Evolutionary conservation across 2,329 filamentous ascomycete species (phyloP).

Genomic region (Pseudopyricularia javanii): DNA sequence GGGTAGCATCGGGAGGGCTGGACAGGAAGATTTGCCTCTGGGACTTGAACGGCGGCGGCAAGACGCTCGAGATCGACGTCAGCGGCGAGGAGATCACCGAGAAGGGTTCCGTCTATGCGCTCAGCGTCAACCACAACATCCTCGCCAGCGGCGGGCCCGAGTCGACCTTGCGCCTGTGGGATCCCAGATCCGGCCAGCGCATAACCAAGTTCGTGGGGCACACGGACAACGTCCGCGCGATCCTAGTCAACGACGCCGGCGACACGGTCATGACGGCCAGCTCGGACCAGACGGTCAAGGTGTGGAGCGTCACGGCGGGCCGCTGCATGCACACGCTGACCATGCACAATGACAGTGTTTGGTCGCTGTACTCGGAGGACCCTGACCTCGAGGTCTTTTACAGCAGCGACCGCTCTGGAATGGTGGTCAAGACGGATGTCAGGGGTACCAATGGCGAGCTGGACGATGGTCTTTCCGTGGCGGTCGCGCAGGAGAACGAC

Average conservation of each 20-base stretch:
- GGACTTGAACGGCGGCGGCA: slow-evolving; percentile 81
- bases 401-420: slow-evolving; percentile 80
- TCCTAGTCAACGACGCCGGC: slow-evolving; percentile 77
- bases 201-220: slow-evolving; percentile 96
- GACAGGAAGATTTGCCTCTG: slow-evolving; percentile 88
- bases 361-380: slow-evolving; percentile 85
- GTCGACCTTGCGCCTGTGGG: slow-evolving; percentile 85
- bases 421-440: slow-evolving; percentile 94
- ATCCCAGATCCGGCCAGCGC: slow-evolving; percentile 74
- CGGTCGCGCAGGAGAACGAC: slow-evolving; percentile 85
- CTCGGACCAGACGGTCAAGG: slow-evolving; percentile 92
- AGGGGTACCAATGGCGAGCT: slow-evolving; percentile 59
- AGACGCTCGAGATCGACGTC: slow-evolving; percentile 77
- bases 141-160: slow-evolving; percentile 90
- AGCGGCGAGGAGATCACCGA: slow-evolving; percentile 71
- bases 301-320: slow-evolving; percentile 92
- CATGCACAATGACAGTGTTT: slow-evolving; percentile 98
- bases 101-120: slow-evolving; percentile 91
- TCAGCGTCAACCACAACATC: slow-evolving; percentile 68
- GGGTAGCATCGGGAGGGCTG: slow-evolving; percentile 88
- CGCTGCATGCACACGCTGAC: slow-evolving; percentile 96
- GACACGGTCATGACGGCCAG: slow-evolving; percentile 90
- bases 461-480: slow-evolving; percentile 81
- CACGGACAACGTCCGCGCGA: slow-evolving; percentile 84
- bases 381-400: slow-evolving; percentile 84